phyloP scores from a whole-genome alignment of 2,329 filamentous ascomycete species.

The Orbilia oligospora region DNA sequence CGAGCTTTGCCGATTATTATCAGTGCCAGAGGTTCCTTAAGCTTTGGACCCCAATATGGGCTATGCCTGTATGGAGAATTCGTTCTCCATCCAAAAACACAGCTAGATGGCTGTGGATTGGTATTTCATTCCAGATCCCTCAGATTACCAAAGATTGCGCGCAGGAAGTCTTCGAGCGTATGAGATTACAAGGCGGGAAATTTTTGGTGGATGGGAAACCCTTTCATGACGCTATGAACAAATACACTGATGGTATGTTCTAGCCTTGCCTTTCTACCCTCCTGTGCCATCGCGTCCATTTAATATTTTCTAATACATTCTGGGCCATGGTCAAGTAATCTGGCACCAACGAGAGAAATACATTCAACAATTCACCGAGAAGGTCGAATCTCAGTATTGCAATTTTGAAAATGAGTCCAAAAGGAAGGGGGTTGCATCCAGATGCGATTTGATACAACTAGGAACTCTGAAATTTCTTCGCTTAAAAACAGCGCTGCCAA shows the following conservation, averaged over 20 bases:
- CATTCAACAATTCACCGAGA: background rate
- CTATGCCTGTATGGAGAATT: too few relatives aligned
- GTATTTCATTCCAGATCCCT: background rate
- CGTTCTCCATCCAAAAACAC: too few relatives aligned
- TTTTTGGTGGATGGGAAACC: background rate
- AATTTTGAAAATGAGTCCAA: too few relatives aligned
- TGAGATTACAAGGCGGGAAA: background rate
- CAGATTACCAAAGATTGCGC: background rate
- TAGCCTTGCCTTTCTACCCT: too few relatives aligned
- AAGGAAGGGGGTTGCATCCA: background rate
- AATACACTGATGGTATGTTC: background rate
- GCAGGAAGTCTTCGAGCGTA: background rate
- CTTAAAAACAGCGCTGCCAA: background rate
- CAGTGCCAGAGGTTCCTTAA: background rate
- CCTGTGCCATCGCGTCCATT: too few relatives aligned
- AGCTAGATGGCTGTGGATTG: conserved; percentile 1
- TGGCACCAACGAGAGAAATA: background rate
- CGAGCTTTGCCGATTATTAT: background rate
- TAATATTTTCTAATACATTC: too few relatives aligned
- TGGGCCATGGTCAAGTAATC: background rate
- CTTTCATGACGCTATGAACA: background rate
- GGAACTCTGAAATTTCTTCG: conserved; percentile 20
- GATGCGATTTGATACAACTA: conserved; percentile 24
- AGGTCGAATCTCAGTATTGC: background rate
- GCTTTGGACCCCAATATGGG: too few relatives aligned